These are phyloP conservation scores for Coemansia sp. DNA, from an alignment of 192 early-diverging fungal genomes.

Conservation along the genomic window DNA sequence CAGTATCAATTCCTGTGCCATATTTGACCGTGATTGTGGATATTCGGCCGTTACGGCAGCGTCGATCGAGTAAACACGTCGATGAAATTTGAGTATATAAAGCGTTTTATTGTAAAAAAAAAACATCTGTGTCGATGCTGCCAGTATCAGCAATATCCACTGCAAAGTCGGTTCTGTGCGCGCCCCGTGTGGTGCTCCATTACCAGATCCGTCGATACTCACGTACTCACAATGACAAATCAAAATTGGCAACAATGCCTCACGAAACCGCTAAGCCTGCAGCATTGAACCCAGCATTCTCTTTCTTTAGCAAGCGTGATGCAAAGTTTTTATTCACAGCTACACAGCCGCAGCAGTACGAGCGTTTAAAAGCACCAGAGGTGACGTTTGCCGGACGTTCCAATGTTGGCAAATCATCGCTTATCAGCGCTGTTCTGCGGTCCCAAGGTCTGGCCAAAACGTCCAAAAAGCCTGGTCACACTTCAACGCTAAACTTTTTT, in stretches of 20 bases:
- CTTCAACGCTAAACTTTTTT: constrained; percentile 44
- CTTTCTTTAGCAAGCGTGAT: constrained; percentile 33
- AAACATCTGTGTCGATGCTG: neutral
- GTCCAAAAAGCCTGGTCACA: constrained; percentile 51
- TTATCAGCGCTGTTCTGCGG: constrained; percentile 45
- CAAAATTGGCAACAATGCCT: too few species aligned
- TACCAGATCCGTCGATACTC: neutral
- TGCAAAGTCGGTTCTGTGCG: neutral
- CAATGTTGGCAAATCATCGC: constrained; percentile 54
- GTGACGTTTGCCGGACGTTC: constrained; percentile 53
- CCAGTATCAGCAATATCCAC: too few species aligned
- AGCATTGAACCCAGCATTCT: constrained; percentile 2
- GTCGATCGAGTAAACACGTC: too few species aligned
- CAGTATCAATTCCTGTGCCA: too few species aligned
- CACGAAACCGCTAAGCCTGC: neutral
- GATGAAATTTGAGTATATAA: too few species aligned
- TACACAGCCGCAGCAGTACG: constrained; percentile 24
- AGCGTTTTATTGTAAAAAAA: neutral
- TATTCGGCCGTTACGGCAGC: too few species aligned
- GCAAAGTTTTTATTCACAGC: constrained; percentile 46
- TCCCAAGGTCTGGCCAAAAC: constrained; percentile 40
- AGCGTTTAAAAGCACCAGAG: constrained; percentile 23
- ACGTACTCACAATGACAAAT: neutral
- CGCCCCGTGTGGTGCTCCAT: too few species aligned
- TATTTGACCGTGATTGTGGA: too few species aligned